A percentile compares a stretch with the other conserved stretches of the same genome.
Conservation (phyloP, 2,329 filamentous ascomycete genomes). For the Penicillium sp. region DNA sequence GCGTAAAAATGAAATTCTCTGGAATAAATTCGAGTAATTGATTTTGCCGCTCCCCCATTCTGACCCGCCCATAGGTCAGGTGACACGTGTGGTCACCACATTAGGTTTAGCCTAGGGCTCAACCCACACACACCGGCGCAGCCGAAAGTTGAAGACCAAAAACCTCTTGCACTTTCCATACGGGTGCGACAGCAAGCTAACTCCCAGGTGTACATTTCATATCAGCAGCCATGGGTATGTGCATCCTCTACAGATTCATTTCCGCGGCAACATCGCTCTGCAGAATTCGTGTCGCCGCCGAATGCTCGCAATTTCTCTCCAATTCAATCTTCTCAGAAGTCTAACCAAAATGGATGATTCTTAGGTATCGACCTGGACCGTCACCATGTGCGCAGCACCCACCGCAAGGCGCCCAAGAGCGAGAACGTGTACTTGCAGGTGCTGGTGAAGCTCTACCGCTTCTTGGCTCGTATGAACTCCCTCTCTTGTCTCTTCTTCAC, state of each 20-base stretch:
- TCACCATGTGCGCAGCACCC: constrained; percentile 60
- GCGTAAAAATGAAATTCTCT: no score
- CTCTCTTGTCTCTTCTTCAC: constrained; percentile 4
- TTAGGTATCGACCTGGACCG: constrained; percentile 53
- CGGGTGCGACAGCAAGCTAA: constrained; percentile 39
- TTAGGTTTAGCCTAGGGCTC: constrained; percentile 39
- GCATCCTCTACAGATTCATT: not conserved
- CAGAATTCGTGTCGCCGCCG: not conserved
- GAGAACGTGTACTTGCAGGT: constrained; percentile 97
- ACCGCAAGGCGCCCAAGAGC: constrained; percentile 95
- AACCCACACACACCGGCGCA: constrained; percentile 39
- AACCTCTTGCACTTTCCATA: constrained; percentile 33
- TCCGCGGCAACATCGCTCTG: not conserved
- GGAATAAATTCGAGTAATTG: not conserved
- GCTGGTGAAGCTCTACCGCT: constrained; percentile 97
- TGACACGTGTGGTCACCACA: constrained; percentile 11
- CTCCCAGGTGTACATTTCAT: constrained; percentile 35
- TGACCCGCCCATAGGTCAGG: constrained; percentile 3
- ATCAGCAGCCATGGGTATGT: constrained; percentile 43
- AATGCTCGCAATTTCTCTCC: not conserved
- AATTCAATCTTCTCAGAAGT: not conserved
- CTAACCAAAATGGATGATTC: constrained; percentile 15
- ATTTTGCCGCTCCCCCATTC: not conserved
- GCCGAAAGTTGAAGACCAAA: constrained; percentile 37
- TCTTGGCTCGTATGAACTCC: constrained; percentile 69